Conservation (phyloP, 2,329 filamentous ascomycete species). For the Alternaria triticimaculans region DNA sequence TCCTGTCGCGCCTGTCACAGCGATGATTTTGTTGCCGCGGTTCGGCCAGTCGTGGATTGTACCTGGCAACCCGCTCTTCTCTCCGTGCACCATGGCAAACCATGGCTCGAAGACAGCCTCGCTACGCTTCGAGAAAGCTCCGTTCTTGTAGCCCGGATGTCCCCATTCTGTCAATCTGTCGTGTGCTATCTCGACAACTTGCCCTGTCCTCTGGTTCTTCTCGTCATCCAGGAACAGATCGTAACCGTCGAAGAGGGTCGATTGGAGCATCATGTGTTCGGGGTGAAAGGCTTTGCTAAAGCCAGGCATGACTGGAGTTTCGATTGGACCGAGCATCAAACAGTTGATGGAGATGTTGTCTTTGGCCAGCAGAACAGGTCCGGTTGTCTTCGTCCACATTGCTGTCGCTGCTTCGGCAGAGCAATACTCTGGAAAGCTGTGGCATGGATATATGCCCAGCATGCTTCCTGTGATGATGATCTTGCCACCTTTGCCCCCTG, state of each 20-base stretch:
- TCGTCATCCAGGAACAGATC: slow-evolving; percentile 53
- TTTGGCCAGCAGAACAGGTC: slow-evolving; percentile 39
- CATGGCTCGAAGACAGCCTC: slow-evolving; percentile 57
- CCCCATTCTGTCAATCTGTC: slow-evolving; percentile 48
- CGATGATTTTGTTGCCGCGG: slow-evolving; percentile 27
- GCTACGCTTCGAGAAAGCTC: slow-evolving; percentile 50
- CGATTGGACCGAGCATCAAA: slow-evolving; percentile 57
- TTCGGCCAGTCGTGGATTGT: slow-evolving; percentile 38
- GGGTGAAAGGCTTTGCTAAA: slow-evolving; percentile 31
- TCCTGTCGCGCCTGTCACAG: slow-evolving; percentile 39
- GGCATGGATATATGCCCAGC: slow-evolving; percentile 54
- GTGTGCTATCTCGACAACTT: slow-evolving; percentile 54
- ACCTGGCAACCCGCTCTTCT: slow-evolving; percentile 51
- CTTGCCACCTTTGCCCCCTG: slow-evolving; percentile 49
- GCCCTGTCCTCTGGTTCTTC: slow-evolving; percentile 48
- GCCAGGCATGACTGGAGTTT: slow-evolving; percentile 52
- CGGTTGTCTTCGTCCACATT: slow-evolving; percentile 36
- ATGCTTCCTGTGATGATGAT: slow-evolving; percentile 56
- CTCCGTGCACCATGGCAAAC: slow-evolving; percentile 54
- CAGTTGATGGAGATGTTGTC: slow-evolving; percentile 59
- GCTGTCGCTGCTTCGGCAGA: slow-evolving; percentile 58
- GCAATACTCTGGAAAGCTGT: slow-evolving; percentile 57
- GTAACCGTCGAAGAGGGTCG: slow-evolving; percentile 55
- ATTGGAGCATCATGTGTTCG: slow-evolving; percentile 46
- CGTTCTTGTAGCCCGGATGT: slow-evolving; percentile 50